Evolutionary conservation across 768 basidiomycete species (phyloP).

Genomic region (Candolleomyces eurysporus): DNA sequence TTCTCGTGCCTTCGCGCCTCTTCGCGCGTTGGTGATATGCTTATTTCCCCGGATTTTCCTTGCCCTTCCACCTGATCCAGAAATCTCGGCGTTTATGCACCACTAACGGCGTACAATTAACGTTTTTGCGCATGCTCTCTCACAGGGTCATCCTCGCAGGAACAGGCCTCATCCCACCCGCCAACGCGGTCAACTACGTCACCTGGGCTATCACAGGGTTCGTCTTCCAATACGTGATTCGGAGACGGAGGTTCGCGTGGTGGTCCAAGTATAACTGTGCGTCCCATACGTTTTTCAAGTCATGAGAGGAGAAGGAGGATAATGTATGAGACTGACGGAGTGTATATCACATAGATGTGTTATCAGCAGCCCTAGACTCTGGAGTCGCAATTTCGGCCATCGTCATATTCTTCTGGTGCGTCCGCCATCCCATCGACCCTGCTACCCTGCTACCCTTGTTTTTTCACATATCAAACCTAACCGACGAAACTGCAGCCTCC

Average conservation of each 20-base stretch:
- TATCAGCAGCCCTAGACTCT: slow-evolving; percentile 71
- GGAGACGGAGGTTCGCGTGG: slow-evolving; percentile 61
- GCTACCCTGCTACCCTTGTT: too few relatives aligned
- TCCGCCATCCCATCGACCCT: too few relatives aligned
- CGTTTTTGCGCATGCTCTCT: slow-evolving; percentile 34
- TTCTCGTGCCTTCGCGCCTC: neutral
- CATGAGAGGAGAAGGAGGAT: too few relatives aligned
- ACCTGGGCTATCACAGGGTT: slow-evolving; percentile 66
- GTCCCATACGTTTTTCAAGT: too few relatives aligned
- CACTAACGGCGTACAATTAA: neutral
- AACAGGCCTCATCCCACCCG: slow-evolving; percentile 61
- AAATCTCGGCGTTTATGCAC: neutral
- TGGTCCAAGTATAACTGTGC: slow-evolving; percentile 66
- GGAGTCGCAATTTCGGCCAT: slow-evolving; percentile 60
- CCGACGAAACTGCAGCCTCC: slow-evolving; percentile 29
- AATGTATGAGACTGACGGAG: too few relatives aligned
- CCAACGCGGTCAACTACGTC: slow-evolving; percentile 65
- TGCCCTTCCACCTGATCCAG: neutral
- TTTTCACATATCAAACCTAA: too few relatives aligned
- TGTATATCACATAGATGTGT: slow-evolving; percentile 19
- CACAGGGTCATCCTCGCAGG: slow-evolving; percentile 55
- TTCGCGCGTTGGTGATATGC: neutral
- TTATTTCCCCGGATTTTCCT: neutral
- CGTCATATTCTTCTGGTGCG: slow-evolving; percentile 48
- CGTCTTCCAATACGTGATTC: slow-evolving; percentile 61